These are phyloP conservation scores for Coemansia sp. DNA, from an alignment of 192 early-diverging fungal genomes.

Conservation along the genomic window DNA sequence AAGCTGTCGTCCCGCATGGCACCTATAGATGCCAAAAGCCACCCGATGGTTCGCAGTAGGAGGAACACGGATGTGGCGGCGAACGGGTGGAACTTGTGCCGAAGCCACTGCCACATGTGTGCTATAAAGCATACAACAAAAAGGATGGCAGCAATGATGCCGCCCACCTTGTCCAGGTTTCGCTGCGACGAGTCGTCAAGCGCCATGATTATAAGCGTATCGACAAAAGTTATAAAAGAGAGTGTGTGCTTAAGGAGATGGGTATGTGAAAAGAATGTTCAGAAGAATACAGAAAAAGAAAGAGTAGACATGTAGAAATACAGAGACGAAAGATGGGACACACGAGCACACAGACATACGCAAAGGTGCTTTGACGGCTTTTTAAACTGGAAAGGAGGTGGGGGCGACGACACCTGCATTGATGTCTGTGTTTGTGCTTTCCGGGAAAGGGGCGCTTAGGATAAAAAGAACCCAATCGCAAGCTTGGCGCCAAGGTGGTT, in stretches of 20 bases:
- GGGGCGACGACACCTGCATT: not conserved
- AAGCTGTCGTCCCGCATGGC: slow-evolving; percentile 28
- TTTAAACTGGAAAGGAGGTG: not conserved
- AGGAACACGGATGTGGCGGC: slow-evolving; percentile 32
- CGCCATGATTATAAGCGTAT: slow-evolving; percentile 20
- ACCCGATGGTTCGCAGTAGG: slow-evolving; percentile 43
- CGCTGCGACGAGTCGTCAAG: slow-evolving; percentile 31
- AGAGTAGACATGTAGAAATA: not conserved
- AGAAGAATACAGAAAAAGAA: not conserved
- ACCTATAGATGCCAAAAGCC: slow-evolving; percentile 49
- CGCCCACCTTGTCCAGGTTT: slow-evolving; percentile 49
- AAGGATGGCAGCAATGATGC: slow-evolving; percentile 41
- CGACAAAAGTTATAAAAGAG: slow-evolving; percentile 7
- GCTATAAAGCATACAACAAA: slow-evolving; percentile 41
- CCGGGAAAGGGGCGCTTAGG: not conserved
- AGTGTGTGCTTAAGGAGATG: slow-evolving; percentile 6
- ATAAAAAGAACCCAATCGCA: not conserved
- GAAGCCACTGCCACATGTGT: slow-evolving; percentile 44
- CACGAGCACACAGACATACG: not conserved
- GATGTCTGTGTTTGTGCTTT: not conserved
- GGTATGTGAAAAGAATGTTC: not conserved
- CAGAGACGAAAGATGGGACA: not conserved
- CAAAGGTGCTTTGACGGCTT: not conserved
- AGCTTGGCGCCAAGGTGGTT: not conserved
- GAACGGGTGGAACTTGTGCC: slow-evolving; percentile 37